Base-by-base conservation (phyloP, 2,329 filamentous ascomycete species). In the Pleochaeta shiraiana region DNA sequence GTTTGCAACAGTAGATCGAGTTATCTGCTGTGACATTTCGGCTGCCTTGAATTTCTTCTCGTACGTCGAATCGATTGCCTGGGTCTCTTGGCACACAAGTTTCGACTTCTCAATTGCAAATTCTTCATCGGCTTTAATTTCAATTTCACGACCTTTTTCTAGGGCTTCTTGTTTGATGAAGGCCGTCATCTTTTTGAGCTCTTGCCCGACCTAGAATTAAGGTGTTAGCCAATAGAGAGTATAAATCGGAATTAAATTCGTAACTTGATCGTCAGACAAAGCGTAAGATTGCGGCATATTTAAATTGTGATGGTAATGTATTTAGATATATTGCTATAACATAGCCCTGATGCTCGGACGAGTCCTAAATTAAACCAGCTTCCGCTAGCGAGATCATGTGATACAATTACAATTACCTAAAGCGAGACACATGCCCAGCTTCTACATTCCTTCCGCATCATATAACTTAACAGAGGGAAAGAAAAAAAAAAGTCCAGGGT, bases 21-120 rank as follows among this genome's bases (percentile, higher is more conserved):
- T 95, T 79, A 97, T 97, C 79, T 98, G 93, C 82, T 97, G 93
- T 68, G 90, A 92, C 89, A 97, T 95, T 79, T 87, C 83, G 72
- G 93, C 92, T 78, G 95, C 88, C 81, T 96, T 98, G 84, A 95
- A 95, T 80, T 97, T 97, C 84, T 97, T 97, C 78, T 92, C 88
- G 82, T 96, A 98, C 71, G 87, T 79, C 69, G 81, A 80, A 78
- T 98, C 93, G 79, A 98, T 97, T 76, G 90, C 78, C 73, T 90
- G 83, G 64, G 88, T 96, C 78, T 97, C 93, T 77, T 95, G 86
- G 75, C 90, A 92, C 71, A 97, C 93, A 63, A 98, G 88, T 81
- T 95, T 96, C 72, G 91, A 93, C 79, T 98, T 98, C 76, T 98
- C 93, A 75, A 96, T 97, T 74, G 90, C 88, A 77, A 97, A 97